Base-by-base conservation (phyloP, 1,139 yeast genomes). In the Taiozyma sp. region DNA sequence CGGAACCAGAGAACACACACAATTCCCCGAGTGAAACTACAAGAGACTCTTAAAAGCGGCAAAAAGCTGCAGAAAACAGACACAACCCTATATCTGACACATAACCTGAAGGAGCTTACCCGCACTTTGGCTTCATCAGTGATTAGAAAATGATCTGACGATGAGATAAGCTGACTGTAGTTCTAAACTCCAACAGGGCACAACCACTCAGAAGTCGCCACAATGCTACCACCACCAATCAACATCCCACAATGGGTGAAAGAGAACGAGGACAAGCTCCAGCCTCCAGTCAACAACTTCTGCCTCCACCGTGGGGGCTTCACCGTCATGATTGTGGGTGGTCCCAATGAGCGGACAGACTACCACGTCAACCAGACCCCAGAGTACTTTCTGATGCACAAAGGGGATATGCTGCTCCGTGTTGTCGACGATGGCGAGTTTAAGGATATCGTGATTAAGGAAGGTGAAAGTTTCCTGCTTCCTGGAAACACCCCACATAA, bases 361-460 rank as follows among this genome's bases (percentile, higher is more conserved):
- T 92, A 89, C 67, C 98, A 92, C 65, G 80, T 92, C 50, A 92
- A 92, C 64, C 96, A 89, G 62, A 92, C 97, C 0, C 97, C 97
- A 0, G 97, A 91, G 64, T 92, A 91, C 79, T 92, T 92, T 68
- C 84, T 87, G 67, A 95, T 87, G 74, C 79, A 86, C 65, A 88
- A 89, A 68, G 97, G 97, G 2, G 73, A 76, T 36, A 91, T 92
- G 96, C 79, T 88, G 32, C 75, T 92, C 56, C 83, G 81, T 60
- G 96, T 92, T 2, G 96, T 91, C 2, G 97, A 91, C 60, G 84
- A 81, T 12, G 95, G 91, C 0, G 77, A 76, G 53, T 91, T 92
- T 69, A 79, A 73, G 60, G 96, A 89, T 60, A 77, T 92, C 36
- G 73, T 79, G 6, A 91, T 92, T 51, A 74, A 78, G 44, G 97